Evolutionary conservation across 2,329 filamentous ascomycete species (phyloP).

Genomic region (Fusarium subtropicale): DNA sequence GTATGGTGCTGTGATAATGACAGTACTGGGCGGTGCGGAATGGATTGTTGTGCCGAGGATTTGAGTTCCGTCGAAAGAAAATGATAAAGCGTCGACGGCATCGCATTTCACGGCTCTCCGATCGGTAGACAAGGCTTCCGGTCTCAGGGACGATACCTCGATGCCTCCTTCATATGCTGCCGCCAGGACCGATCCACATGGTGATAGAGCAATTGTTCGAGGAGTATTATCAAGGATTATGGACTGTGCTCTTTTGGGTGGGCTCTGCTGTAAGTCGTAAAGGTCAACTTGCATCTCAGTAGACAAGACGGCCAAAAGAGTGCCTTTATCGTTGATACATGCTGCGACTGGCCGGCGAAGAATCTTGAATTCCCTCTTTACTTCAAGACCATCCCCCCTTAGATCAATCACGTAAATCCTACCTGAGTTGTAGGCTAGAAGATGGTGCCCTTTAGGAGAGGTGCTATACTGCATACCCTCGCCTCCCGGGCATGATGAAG

Average conservation of each 20-base stretch:
- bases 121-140: slow-evolving; percentile 72
- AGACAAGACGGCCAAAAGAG: slow-evolving; percentile 81
- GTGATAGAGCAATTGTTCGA: slow-evolving; percentile 81
- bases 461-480: slow-evolving; percentile 88
- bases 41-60: slow-evolving; percentile 79
- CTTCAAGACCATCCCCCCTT: slow-evolving; percentile 66
- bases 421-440: slow-evolving; percentile 87
- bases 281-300: slow-evolving; percentile 86
- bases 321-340: slow-evolving; percentile 83
- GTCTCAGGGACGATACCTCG: slow-evolving; percentile 81
- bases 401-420: slow-evolving; percentile 83
- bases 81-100: slow-evolving; percentile 77
- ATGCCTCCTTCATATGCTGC: slow-evolving; percentile 90
- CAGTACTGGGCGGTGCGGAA: slow-evolving; percentile 73
- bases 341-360: slow-evolving; percentile 79
- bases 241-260: slow-evolving; percentile 77
- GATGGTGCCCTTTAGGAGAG: slow-evolving; percentile 77
- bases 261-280: slow-evolving; percentile 75
- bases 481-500: slow-evolving; percentile 82
- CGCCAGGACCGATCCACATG: slow-evolving; percentile 83
- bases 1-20: slow-evolving; percentile 83
- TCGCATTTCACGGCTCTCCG: slow-evolving; percentile 83
- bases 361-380: slow-evolving; percentile 84
- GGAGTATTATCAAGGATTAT: slow-evolving; percentile 83
- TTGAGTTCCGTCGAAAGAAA: slow-evolving; percentile 82